These are phyloP conservation scores for Zygoascus flipseniorum DNA, from an alignment of 805 yeast species.

Conservation along the genomic window DNA sequence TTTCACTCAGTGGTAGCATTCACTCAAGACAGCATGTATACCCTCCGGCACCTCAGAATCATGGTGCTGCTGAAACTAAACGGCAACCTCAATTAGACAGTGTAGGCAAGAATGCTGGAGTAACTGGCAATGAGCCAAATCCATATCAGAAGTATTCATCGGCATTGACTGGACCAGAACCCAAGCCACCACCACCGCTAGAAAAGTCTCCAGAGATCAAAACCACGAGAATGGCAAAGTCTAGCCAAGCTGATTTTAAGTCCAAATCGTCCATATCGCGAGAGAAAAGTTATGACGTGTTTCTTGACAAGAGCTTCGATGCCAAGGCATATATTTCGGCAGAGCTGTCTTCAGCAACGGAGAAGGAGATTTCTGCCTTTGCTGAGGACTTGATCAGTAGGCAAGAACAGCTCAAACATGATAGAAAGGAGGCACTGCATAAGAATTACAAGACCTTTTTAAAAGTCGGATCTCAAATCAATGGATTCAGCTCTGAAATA, in stretches of 20 bases:
- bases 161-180: not conserved
- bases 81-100: not conserved
- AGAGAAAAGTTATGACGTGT: slow-evolving; percentile 3
- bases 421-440: slow-evolving; percentile 22
- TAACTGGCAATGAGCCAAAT: not conserved
- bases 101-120: not conserved
- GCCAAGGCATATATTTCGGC: slow-evolving; percentile 41
- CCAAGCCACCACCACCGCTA: not conserved
- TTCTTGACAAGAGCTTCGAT: slow-evolving; percentile 29
- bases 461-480: slow-evolving; percentile 40
- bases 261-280: not conserved
- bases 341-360: slow-evolving; percentile 56
- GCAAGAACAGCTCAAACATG: slow-evolving; percentile 21
- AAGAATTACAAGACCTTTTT: slow-evolving; percentile 26
- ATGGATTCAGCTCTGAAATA: slow-evolving; percentile 56
- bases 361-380: slow-evolving; percentile 63
- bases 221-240: not conserved
- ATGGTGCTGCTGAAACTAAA: not conserved
- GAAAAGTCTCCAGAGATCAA: not conserved
- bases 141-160: not conserved
- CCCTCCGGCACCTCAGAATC: not conserved
- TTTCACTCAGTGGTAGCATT: not conserved
- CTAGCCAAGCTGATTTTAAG: not conserved
- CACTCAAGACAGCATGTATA: not conserved
- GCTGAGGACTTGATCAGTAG: slow-evolving; percentile 45